Percentiles rank a stretch among this genome's conserved stretches.
Conservation (phyloP, 148 eudicot genomes). For the Rhododendron molle region DNA sequence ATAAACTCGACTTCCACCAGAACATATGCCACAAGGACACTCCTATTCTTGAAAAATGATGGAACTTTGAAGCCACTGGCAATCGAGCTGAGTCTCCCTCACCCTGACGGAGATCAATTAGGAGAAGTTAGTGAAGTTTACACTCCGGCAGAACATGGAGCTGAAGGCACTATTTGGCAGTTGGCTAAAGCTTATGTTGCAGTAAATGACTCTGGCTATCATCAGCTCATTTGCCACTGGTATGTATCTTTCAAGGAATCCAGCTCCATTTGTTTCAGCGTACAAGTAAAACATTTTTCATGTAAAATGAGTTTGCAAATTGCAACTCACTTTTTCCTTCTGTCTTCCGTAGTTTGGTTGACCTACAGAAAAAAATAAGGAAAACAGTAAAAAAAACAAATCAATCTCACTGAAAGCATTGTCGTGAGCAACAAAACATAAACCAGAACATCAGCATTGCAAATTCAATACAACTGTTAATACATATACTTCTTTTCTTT, state of each 20-base stretch:
- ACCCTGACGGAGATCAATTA: conserved; percentile 43
- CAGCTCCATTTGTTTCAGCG: background rate
- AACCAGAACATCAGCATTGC: background rate
- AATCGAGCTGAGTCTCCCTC: conserved; percentile 70
- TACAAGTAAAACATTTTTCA: background rate
- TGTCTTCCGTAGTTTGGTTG: background rate
- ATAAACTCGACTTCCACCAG: conserved; percentile 57
- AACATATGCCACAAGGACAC: conserved; percentile 70
- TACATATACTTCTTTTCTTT: background rate
- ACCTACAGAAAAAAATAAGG: background rate
- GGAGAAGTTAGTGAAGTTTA: conserved; percentile 53
- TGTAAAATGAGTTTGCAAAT: background rate
- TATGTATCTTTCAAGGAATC: conserved; percentile 21
- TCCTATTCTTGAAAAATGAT: conserved; percentile 58
- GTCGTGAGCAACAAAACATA: background rate
- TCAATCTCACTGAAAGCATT: background rate
- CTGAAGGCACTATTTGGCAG: conserved; percentile 60
- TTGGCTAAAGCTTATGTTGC: conserved; percentile 87
- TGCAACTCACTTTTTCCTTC: background rate
- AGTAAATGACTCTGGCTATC: conserved; percentile 70
- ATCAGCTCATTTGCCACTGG: conserved; percentile 90
- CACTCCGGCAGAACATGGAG: conserved; percentile 61
- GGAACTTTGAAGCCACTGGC: conserved; percentile 73
- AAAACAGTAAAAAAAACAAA: background rate
- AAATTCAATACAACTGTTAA: background rate